Conservation (phyloP, 2,329 filamentous ascomycete species). For the Cercospora beticola region DNA sequence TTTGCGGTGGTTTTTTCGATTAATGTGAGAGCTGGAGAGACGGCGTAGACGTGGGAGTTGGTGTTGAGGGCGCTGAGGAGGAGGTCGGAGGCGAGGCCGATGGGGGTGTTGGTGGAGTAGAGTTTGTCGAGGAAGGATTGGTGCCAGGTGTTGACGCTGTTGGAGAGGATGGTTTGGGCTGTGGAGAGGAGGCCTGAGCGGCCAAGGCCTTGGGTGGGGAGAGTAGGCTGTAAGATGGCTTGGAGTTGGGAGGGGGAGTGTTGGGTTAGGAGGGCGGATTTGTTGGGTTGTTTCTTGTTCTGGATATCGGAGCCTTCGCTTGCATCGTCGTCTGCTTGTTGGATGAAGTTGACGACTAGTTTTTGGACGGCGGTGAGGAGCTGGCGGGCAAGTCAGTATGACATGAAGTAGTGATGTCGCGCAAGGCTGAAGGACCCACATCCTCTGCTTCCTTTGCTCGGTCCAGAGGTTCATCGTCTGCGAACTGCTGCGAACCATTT, state of each 20-base stretch:
- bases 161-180: conserved; percentile 69
- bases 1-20: conserved; percentile 82
- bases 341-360: conserved; percentile 70
- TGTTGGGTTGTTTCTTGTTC: conserved; percentile 61
- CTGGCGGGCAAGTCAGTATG: conserved; percentile 44
- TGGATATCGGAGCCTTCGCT: conserved; percentile 54
- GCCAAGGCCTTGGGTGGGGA: conserved; percentile 41
- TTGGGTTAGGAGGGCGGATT: conserved; percentile 46
- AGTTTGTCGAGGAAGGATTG: conserved; percentile 96
- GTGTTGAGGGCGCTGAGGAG: conserved; percentile 86
- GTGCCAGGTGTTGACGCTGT: conserved; percentile 98
- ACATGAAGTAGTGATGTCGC: neutral
- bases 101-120: conserved; percentile 84
- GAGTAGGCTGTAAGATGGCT: conserved; percentile 40
- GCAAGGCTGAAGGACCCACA: conserved; percentile 25
- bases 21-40: conserved; percentile 82
- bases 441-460: conserved; percentile 41
- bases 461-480: conserved; percentile 21
- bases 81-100: conserved; percentile 81
- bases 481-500: neutral
- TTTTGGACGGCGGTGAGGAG: conserved; percentile 66
- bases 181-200: conserved; percentile 47
- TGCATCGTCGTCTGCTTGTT: conserved; percentile 65
- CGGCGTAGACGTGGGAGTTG: conserved; percentile 91
- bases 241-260: conserved; percentile 47